Conservation (phyloP, 768 basidiomycete genomes). For the Tremella mesenterica region DNA sequence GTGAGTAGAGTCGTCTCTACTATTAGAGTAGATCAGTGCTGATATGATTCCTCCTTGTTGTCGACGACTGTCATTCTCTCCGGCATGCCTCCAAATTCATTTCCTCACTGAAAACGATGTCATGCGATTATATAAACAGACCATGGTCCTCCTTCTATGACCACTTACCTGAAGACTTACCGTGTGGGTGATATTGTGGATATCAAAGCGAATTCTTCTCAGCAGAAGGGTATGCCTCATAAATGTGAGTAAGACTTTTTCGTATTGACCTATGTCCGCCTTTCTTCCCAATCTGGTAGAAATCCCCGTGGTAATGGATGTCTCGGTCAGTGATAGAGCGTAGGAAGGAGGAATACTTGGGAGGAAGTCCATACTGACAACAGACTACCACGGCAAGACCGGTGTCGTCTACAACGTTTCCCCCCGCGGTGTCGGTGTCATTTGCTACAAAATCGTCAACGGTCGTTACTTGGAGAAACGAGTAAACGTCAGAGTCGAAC, state of each 20-base stretch:
- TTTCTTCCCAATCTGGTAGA: no score
- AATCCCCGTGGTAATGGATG: no score
- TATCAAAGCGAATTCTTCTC: slow-evolving; percentile 97
- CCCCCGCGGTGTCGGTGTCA: slow-evolving; percentile 85
- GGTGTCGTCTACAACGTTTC: slow-evolving; percentile 99
- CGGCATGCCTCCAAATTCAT: background rate
- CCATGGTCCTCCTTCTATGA: slow-evolving; percentile 79
- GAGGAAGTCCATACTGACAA: background rate
- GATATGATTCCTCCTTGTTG: slow-evolving; percentile 1
- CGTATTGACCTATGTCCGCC: no score
- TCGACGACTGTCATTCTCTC: background rate
- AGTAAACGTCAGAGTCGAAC: slow-evolving; percentile 95
- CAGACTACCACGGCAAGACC: slow-evolving; percentile 64
- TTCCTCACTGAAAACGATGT: slow-evolving; percentile 4
- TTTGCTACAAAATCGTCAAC: slow-evolving; percentile 96
- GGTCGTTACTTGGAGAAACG: slow-evolving; percentile 99
- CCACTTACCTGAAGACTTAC: slow-evolving; percentile 89
- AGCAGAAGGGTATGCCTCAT: slow-evolving; percentile 99
- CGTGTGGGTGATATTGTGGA: slow-evolving; percentile 97
- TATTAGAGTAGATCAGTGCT: background rate
- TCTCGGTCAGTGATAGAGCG: no score
- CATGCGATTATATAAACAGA: slow-evolving; percentile 49
- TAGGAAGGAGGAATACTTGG: background rate
- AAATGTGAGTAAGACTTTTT: slow-evolving; percentile 63
- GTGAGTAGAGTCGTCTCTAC: slow-evolving; percentile 49